phyloP scores from a whole-genome alignment of 1,284 basidiomycete species.

The Blastosporella zonata region DNA sequence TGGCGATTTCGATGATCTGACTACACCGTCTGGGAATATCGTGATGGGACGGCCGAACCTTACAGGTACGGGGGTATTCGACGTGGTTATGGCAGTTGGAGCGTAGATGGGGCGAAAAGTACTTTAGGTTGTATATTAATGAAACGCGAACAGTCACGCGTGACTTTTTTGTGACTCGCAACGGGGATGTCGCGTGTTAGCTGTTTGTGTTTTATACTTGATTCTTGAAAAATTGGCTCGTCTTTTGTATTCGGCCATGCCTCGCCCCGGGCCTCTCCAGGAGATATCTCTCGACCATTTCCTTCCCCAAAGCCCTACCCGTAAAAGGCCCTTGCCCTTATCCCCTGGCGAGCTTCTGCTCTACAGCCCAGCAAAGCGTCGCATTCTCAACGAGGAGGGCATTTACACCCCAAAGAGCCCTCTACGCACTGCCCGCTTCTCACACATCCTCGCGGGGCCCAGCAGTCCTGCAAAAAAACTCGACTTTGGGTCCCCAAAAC shows the following conservation, averaged over 20 bases:
- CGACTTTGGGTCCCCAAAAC: conserved; percentile 44
- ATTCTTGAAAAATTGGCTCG: conserved; percentile 9
- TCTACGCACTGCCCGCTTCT: conserved; percentile 28
- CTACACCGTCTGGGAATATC: conserved; percentile 87
- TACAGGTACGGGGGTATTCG: conserved; percentile 89
- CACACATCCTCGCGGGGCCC: conserved; percentile 33
- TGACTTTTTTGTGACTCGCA: conserved; percentile 16
- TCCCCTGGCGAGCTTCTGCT: conserved; percentile 48
- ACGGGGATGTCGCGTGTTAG: conserved; percentile 6
- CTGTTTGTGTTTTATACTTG: conserved; percentile 17
- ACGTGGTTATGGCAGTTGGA: conserved; percentile 62
- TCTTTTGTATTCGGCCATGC: conserved; percentile 27
- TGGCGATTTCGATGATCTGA: conserved; percentile 93
- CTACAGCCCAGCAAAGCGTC: conserved; percentile 65
- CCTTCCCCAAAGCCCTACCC: conserved; percentile 31
- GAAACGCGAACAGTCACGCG: conserved; percentile 22
- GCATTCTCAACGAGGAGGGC: conserved; percentile 59
- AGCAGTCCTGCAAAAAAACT: conserved; percentile 48
- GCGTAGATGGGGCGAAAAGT: conserved; percentile 18
- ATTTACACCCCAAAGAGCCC: conserved; percentile 40
- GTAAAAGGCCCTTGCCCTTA: conserved; percentile 38
- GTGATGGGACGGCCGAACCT: conserved; percentile 83
- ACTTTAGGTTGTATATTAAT: conserved; percentile 17
- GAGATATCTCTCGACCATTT: conserved; percentile 59
- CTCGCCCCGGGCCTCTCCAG: conserved; percentile 46